Evolutionary conservation across 2,329 filamentous ascomycete genomes (phyloP), one percentile per base, ranked within the genome.

Genomic region (Epichloe bromicola): DNA sequence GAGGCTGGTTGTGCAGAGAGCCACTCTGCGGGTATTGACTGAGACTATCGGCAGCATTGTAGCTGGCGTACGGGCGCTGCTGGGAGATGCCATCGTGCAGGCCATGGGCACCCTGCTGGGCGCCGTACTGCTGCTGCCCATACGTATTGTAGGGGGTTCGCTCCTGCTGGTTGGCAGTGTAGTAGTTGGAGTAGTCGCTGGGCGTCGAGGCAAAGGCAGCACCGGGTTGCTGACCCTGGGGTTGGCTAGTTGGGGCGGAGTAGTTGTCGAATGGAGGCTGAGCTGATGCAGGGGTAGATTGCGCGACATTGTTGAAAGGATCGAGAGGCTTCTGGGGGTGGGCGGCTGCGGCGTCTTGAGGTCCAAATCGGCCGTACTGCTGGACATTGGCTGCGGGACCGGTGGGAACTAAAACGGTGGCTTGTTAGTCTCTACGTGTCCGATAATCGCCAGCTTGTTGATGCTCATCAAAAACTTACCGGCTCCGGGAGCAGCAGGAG

Each of bases 121-220:
- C 75, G 48, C 70, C 70, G 62, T 78, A 79, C 46, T 78, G 74
- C 51, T 78, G 74, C 51, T 80, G 74, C 50, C 74, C 76, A 63
- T 94, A 89, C 65, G 93, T 88, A 66, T 88, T 85, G 72, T 93
- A 95, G 1, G 82, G 77, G 62, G 83, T 83, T 57, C 87, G 84
- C 58, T 80, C 74, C 58, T 80, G 82, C 58, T 74, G 81, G 56
- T 88, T 88, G 37, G 84, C 79, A 3, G 85, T 87, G 67, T 95
- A 94, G 71, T 94, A 95, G 5, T 85, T 83, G 19, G 86, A 85
- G 68, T 88, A 95, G 57, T 95, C 88, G 65, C 75, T 80, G 14
- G 84, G 83, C 19, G 83, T 85, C 49, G 86, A 86, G 59, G 82
- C 87, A 68, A 85, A 85, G 34, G 78, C 78, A 46, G 76, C 83